Conservation (phyloP, 164 flowering plant genomes). For the Akebia trifoliata region DNA sequence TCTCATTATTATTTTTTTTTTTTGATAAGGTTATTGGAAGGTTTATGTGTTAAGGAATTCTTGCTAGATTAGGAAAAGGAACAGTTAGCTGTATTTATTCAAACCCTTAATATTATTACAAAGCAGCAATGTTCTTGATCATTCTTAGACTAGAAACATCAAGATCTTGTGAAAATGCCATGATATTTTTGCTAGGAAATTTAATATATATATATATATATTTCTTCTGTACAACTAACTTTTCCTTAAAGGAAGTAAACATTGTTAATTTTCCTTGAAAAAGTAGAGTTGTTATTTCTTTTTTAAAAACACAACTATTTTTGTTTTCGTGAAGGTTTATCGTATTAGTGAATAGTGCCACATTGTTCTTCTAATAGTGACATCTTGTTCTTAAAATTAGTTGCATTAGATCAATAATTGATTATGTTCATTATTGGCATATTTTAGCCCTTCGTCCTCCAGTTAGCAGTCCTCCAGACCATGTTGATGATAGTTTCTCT, state of each 20-base stretch:
- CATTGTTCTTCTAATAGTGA: too few species aligned
- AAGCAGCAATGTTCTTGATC: too few species aligned
- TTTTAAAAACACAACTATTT: not conserved
- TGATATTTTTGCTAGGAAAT: not conserved
- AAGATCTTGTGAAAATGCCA: not conserved
- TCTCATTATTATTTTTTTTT: not conserved
- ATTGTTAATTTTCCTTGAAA: not conserved
- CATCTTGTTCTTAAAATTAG: not conserved
- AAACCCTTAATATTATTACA: too few species aligned
- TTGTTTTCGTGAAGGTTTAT: not conserved
- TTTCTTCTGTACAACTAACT: not conserved
- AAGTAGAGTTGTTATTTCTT: not conserved
- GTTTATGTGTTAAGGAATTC: not conserved
- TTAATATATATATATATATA: not conserved
- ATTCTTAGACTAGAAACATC: not conserved
- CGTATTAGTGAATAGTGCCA: too few species aligned
- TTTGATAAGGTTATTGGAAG: not conserved
- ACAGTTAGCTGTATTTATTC: too few species aligned
- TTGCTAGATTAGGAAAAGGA: not conserved
- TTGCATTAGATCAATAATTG: slow-evolving; percentile 3
- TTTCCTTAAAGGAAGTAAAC: not conserved
- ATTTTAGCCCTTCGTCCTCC: slow-evolving; percentile 80
- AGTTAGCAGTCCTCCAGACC: slow-evolving; percentile 38
- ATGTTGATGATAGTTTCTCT: slow-evolving; percentile 57
- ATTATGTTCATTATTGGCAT: slow-evolving; percentile 12